phyloP scores from a whole-genome alignment of 495 filamentous ascomycete genomes.

The Daldinia vernicosa region DNA sequence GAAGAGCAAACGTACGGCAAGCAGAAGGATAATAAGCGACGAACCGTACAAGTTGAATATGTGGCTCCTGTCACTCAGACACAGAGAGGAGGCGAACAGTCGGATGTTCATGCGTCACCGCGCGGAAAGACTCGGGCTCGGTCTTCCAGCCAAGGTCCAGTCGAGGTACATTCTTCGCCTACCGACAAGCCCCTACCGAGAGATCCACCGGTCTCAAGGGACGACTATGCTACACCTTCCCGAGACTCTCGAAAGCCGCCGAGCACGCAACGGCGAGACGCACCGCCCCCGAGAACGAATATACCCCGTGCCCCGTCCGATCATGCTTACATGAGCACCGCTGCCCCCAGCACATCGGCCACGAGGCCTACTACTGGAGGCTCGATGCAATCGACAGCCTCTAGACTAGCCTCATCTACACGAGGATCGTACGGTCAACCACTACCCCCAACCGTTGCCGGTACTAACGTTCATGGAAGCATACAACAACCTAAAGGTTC shows the following conservation, averaged over 20 bases:
- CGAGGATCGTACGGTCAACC: constrained; percentile 91
- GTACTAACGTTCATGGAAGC: constrained; percentile 89
- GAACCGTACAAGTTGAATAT: constrained; percentile 98
- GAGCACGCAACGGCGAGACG: constrained; percentile 57
- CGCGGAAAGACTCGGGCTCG: constrained; percentile 61
- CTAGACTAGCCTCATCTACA: constrained; percentile 68
- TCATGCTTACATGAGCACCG: constrained; percentile 54
- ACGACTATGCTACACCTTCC: constrained; percentile 53
- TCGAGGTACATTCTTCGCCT: constrained; percentile 53
- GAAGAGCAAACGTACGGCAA: constrained; percentile 65
- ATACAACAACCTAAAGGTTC: constrained; percentile 79
- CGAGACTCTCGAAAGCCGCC: constrained; percentile 55
- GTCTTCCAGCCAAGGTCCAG: constrained; percentile 58
- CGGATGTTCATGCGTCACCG: constrained; percentile 34
- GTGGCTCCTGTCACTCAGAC: constrained; percentile 91
- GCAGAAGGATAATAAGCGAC: constrained; percentile 86
- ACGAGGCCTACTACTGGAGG: constrained; percentile 81
- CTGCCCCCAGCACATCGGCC: constrained; percentile 55
- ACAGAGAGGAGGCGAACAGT: constrained; percentile 59
- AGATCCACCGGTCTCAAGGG: constrained; percentile 58
- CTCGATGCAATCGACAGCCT: constrained; percentile 75
- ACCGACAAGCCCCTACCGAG: constrained; percentile 63
- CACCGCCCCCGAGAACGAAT: constrained; percentile 62
- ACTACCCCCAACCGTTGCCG: constrained; percentile 83
- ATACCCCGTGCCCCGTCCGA: constrained; percentile 60